A percentile compares a stretch with the other conserved stretches of the same genome.
Evolutionary conservation across 179 eudicot species (phyloP).

Genomic region (Camellia oleifera): DNA sequence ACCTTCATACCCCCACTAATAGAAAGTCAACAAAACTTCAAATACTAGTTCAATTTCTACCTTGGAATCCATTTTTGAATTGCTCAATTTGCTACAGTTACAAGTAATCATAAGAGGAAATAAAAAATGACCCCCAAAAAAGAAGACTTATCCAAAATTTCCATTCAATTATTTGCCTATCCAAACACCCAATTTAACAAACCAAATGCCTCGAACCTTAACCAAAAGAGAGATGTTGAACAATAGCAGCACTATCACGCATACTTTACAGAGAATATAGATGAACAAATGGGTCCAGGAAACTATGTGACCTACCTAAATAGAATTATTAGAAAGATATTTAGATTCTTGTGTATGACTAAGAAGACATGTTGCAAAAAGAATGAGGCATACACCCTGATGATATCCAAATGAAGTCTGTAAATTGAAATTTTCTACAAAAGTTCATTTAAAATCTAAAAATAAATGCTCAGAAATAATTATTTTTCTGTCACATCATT

Average conservation of each 20-base stretch:
- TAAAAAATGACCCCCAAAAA: not conserved
- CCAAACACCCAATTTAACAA: not conserved
- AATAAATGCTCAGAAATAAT: not conserved
- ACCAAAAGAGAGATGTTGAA: too few species aligned
- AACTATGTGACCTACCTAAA: too few species aligned
- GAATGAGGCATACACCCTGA: not conserved
- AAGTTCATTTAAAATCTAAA: not conserved
- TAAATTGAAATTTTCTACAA: not conserved
- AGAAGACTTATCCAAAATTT: not conserved
- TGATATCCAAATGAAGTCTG: not conserved
- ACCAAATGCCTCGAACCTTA: too few species aligned
- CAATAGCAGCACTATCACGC: too few species aligned
- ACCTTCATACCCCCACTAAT: not conserved
- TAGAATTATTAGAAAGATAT: too few species aligned
- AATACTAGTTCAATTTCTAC: not conserved
- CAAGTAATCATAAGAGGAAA: not conserved
- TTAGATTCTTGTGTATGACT: not conserved
- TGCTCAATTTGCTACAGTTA: not conserved
- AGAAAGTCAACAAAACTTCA: not conserved
- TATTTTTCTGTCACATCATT: not conserved
- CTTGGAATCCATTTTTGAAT: not conserved
- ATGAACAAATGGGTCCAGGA: too few species aligned
- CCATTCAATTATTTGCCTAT: not conserved
- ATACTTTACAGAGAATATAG: too few species aligned
- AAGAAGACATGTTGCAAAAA: not conserved